phyloP scores from a whole-genome alignment of 305 asterid species.

The Stenogyne calaminthoides region DNA sequence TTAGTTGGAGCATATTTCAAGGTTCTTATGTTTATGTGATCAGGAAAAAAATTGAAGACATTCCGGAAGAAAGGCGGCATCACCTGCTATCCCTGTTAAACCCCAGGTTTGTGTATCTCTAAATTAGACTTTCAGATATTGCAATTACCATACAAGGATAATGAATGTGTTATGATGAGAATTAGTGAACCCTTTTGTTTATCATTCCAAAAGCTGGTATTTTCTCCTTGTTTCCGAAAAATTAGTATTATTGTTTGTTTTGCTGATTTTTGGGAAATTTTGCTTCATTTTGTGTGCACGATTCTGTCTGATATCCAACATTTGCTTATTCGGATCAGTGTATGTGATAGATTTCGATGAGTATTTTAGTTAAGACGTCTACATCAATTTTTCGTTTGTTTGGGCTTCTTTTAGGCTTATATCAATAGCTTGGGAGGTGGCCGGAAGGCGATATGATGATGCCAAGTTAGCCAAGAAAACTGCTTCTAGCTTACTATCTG shows the following conservation, averaged over 20 bases:
- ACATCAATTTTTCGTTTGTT: not conserved
- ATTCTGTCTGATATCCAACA: not conserved
- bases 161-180: not conserved
- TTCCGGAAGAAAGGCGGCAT: conserved; percentile 76
- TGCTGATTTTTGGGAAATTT: not conserved
- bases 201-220: not conserved
- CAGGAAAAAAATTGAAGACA: conserved; percentile 88
- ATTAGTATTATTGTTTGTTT: not conserved
- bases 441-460: conserved; percentile 69
- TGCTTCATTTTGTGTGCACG: not conserved
- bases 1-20: conserved; percentile 18
- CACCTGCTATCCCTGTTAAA: conserved; percentile 57
- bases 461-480: conserved; percentile 63
- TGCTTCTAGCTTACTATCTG: conserved; percentile 57
- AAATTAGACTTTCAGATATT: not conserved
- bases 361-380: not conserved
- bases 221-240: not conserved
- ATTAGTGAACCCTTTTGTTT: not conserved
- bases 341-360: not conserved
- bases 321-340: not conserved
- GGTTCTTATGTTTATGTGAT: conserved; percentile 20
- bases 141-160: not conserved
- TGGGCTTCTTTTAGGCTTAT: conserved; percentile 55
- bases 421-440: conserved; percentile 80
- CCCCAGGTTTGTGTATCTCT: conserved; percentile 51